Evolutionary conservation across 176 grass and related monocot genomes (phyloP).

Genomic region (Poa pratensis): DNA sequence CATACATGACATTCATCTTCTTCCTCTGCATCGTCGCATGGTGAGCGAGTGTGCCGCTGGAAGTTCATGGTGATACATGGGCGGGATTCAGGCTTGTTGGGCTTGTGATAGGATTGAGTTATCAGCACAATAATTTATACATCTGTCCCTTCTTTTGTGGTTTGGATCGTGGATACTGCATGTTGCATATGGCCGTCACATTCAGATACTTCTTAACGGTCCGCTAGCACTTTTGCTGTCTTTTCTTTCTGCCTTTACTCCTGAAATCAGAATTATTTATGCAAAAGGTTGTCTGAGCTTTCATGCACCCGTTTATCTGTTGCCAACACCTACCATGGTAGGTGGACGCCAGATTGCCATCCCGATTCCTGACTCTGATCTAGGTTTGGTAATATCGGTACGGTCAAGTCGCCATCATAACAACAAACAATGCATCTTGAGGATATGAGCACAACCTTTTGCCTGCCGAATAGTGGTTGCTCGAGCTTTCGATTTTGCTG

Average conservation of each 20-base stretch:
- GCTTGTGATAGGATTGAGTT: conserved; percentile 35
- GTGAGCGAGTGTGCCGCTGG: conserved; percentile 24
- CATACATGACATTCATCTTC: conserved; percentile 41
- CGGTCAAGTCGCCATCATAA: neutral
- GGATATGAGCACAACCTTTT: neutral
- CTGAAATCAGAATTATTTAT: neutral
- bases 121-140: conserved; percentile 36
- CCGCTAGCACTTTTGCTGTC: neutral
- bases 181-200: conserved; percentile 11
- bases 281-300: neutral
- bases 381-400: neutral
- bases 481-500: too few relatives aligned
- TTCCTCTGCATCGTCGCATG: conserved; percentile 25
- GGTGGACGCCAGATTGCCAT: neutral
- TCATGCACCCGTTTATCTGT: neutral
- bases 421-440: neutral
- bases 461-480: neutral
- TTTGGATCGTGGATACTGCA: conserved; percentile 29
- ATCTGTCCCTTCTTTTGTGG: conserved; percentile 24
- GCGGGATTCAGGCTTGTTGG: conserved; percentile 22
- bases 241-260: neutral
- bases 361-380: neutral
- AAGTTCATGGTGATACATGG: neutral
- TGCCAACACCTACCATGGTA: neutral
- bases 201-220: neutral